Conservation (phyloP, 2,329 filamentous ascomycete species). For the Aspergillus pseudoglaucus region DNA sequence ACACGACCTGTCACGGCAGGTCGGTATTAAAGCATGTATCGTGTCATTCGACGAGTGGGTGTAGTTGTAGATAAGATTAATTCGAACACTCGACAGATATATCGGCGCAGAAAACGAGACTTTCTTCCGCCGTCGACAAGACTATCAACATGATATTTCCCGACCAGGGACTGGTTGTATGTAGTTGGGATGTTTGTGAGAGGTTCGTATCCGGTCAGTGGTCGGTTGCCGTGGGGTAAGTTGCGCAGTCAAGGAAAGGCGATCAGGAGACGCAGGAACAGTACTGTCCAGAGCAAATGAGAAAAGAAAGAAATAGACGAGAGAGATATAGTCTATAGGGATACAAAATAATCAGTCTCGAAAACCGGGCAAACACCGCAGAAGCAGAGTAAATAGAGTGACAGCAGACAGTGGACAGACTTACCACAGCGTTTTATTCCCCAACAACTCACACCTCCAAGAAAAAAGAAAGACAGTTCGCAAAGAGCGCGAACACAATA, state of each 20-base stretch:
- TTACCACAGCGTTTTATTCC: too few species aligned
- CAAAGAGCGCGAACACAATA: not conserved
- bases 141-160: not conserved
- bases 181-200: not conserved
- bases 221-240: not conserved
- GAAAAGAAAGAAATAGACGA: too few species aligned
- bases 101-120: not conserved
- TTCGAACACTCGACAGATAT: not conserved
- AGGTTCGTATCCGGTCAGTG: not conserved
- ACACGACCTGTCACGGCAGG: not conserved
- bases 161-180: not conserved
- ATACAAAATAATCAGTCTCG: not conserved
- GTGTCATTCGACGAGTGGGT: not conserved
- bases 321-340: not conserved
- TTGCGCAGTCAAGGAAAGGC: not conserved
- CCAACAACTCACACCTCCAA: too few species aligned
- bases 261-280: not conserved
- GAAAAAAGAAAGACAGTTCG: not conserved
- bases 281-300: too few species aligned
- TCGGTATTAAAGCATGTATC: not conserved
- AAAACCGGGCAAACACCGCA: not conserved
- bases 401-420: too few species aligned
- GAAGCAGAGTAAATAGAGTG: not conserved
- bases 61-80: not conserved
- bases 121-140: not conserved